Conservation (phyloP, 148 eudicot genomes). For the Nepenthes gracilis region DNA sequence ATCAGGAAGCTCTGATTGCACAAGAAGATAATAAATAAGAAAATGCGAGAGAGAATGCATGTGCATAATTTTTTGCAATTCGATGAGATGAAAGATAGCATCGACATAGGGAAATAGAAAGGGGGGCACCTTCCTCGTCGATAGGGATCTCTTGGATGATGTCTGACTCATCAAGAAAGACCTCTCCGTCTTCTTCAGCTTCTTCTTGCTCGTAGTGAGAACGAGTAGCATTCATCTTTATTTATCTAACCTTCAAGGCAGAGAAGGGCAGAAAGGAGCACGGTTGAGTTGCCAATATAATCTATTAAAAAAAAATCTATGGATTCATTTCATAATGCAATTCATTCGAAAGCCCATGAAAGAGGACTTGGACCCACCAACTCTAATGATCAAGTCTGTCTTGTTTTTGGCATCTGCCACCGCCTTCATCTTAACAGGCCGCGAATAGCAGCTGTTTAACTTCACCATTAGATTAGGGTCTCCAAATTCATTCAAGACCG, state of each 20-base stretch:
- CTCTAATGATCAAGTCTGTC: too few species aligned
- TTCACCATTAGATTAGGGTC: too few species aligned
- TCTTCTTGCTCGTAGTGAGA: constrained; percentile 2
- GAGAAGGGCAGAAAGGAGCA: too few species aligned
- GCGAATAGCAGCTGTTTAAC: too few species aligned
- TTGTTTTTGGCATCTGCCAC: too few species aligned
- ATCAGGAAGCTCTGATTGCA: constrained; percentile 31
- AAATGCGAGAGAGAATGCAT: not conserved
- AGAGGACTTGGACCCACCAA: too few species aligned
- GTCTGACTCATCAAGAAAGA: constrained; percentile 11
- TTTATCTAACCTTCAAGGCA: not conserved
- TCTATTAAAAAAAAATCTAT: too few species aligned
- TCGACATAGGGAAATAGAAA: not conserved
- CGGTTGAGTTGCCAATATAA: too few species aligned
- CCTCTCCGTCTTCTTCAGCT: constrained; percentile 4
- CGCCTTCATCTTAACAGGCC: too few species aligned
- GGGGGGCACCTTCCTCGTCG: constrained; percentile 12
- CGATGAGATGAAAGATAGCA: not conserved
- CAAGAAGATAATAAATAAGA: not conserved
- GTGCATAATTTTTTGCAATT: not conserved
- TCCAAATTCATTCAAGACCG: too few species aligned
- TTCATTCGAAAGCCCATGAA: too few species aligned
- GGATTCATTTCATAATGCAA: too few species aligned
- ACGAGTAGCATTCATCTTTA: not conserved
- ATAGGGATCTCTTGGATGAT: constrained; percentile 12